A percentile compares a stretch with the other conserved stretches of the same genome.
These are phyloP conservation scores for Botrytis elliptica DNA, from an alignment of 2,329 filamentous ascomycete genomes.

Conservation along the genomic window DNA sequence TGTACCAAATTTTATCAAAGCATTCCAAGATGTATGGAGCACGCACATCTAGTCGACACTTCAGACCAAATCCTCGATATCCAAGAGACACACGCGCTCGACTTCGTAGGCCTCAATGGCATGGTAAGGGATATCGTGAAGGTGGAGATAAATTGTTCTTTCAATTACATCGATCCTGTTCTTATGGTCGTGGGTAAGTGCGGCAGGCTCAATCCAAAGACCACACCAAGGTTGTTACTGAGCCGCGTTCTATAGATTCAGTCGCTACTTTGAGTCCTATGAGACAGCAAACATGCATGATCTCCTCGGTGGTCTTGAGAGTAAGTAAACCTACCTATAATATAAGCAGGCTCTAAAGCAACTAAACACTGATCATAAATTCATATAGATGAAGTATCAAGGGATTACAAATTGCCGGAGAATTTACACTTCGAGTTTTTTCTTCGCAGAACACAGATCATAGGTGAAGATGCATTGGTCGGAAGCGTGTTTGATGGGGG, in stretches of 20 bases:
- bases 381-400: background rate
- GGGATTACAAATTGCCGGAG: background rate
- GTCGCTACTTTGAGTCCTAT: background rate
- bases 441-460: background rate
- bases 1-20: background rate
- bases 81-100: background rate
- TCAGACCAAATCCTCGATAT: background rate
- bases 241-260: background rate
- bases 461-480: background rate
- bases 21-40: background rate
- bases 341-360: too few species aligned
- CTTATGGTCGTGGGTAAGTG: background rate
- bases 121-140: background rate
- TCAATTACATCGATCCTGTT: background rate
- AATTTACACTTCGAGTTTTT: background rate
- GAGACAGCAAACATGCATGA: background rate
- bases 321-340: background rate
- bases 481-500: background rate
- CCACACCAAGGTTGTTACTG: too few species aligned
- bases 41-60: background rate
- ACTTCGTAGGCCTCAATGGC: background rate
- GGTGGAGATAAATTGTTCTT: background rate
- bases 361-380: background rate
- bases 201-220: too few species aligned
- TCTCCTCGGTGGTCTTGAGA: background rate